Evolutionary conservation across 768 basidiomycete species (phyloP).

Genomic region (Tephrocybe sp.): DNA sequence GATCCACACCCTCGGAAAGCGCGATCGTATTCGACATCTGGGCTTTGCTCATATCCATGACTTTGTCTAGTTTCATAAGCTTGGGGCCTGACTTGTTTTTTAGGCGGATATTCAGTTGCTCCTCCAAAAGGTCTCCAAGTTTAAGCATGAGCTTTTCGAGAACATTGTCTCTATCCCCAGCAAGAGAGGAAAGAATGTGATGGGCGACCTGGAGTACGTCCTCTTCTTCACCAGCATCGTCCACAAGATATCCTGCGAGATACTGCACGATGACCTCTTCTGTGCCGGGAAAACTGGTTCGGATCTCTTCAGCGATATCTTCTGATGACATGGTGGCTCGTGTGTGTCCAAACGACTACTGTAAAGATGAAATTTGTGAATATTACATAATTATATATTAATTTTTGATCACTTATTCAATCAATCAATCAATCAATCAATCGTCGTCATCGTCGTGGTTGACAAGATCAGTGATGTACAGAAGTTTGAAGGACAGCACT

Average conservation of each 20-base stretch:
- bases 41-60: conserved; percentile 85
- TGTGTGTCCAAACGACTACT: too few relatives aligned
- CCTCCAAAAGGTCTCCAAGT: conserved; percentile 63
- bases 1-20: conserved; percentile 79
- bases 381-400: not conserved
- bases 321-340: conserved; percentile 55
- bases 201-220: conserved; percentile 79
- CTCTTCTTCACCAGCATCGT: conserved; percentile 87
- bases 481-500: not conserved
- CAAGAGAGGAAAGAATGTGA: conserved; percentile 75
- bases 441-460: too few relatives aligned
- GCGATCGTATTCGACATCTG: conserved; percentile 80
- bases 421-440: too few relatives aligned
- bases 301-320: conserved; percentile 81
- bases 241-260: conserved; percentile 83
- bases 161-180: conserved; percentile 55
- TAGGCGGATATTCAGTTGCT: conserved; percentile 57
- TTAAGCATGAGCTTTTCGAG: conserved; percentile 68
- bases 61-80: conserved; percentile 77
- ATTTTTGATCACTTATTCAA: not conserved
- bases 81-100: conserved; percentile 64
- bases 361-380: too few relatives aligned
- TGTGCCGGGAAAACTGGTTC: conserved; percentile 65
- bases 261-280: conserved; percentile 88
- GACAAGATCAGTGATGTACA: conserved; percentile 11